Evolutionary conservation across 23 red algal genomes (phyloP), one percentile per base, ranked within the genome.

Genomic region (Gracilariopsis chorda): DNA sequence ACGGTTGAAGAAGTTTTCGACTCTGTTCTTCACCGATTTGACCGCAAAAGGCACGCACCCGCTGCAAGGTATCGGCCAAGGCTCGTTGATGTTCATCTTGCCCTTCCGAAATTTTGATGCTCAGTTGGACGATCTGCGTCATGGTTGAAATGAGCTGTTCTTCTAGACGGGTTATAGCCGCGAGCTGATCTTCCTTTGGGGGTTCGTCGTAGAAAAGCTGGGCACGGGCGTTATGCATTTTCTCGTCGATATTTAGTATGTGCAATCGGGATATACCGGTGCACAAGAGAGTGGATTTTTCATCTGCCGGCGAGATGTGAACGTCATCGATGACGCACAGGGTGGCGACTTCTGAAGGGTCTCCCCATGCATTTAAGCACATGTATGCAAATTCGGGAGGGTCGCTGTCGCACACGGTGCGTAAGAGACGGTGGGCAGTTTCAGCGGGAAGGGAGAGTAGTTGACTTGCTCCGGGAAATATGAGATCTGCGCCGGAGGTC

Each of bases 341-440:
- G 10, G 84, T 88, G 40, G 65, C 84, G 8, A 88, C 84, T 13
- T 30, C 29, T 7, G 62, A 63, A n/a, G 84, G 69, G 42, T 74
- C 64, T 29, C 84, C 84, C 84, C 84, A 88, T 12, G 84, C 84
- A 49, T 88, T 77, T 19, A 76, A 16, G 33, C 57, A 47, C 19
- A 77, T 35, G 37, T 51, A 88, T 19, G 46, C 84, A 64, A 88
- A 88, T 56, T 76, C 48, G 56, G 84, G 84, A 6, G 84, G 84
- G 9, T 76, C 67, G 19, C 20, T 47, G 21, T 77, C 84, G 21
- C 57, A 37, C 24, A 77, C 36, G 7, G 27, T 29, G 6, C 41
- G 24, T 21, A 88, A 27, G 32, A 55, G 24, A 39, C 35, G 35
- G 32, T 42, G 48, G 13, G 43, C 33, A 14, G 40, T 41, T 44